These are phyloP conservation scores for Cryptosporidium xiaoi DNA, from an alignment of 169 alveolate genomes.

Conservation along the genomic window DNA sequence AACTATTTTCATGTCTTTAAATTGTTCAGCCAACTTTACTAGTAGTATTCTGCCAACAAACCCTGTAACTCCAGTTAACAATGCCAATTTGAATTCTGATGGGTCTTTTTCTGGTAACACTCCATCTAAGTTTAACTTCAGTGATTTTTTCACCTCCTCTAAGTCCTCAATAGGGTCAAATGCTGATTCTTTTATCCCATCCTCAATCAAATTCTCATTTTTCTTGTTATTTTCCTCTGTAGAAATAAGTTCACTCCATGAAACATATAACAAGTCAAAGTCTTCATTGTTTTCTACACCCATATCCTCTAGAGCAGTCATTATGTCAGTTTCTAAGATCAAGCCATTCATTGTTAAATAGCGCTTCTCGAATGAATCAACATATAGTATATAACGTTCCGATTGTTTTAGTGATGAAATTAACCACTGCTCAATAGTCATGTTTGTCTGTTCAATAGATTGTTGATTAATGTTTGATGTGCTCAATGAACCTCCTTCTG, in stretches of 20 bases:
- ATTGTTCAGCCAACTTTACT: conserved; percentile 68
- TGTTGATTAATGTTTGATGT: background rate
- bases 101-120: conserved; percentile 75
- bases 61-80: conserved; percentile 82
- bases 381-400: conserved; percentile 77
- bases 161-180: conserved; percentile 79
- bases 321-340: conserved; percentile 77
- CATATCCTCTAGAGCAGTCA: conserved; percentile 76
- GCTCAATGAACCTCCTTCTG: background rate
- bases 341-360: conserved; percentile 73
- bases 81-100: conserved; percentile 69
- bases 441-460: conserved; percentile 7
- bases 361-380: conserved; percentile 75
- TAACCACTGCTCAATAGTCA: conserved; percentile 80
- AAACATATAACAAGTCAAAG: conserved; percentile 77
- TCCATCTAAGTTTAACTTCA: conserved; percentile 74
- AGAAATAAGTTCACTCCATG: conserved; percentile 78
- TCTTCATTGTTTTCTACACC: conserved; percentile 78
- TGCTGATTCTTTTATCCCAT: conserved; percentile 12
- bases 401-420: conserved; percentile 77
- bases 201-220: conserved; percentile 12
- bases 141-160: conserved; percentile 19
- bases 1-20: conserved; percentile 55
- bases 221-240: conserved; percentile 23
- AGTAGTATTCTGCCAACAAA: conserved; percentile 81